Evolutionary conservation across 164 flowering plant species (phyloP).

Genomic region (Macadamia integrifolia): DNA sequence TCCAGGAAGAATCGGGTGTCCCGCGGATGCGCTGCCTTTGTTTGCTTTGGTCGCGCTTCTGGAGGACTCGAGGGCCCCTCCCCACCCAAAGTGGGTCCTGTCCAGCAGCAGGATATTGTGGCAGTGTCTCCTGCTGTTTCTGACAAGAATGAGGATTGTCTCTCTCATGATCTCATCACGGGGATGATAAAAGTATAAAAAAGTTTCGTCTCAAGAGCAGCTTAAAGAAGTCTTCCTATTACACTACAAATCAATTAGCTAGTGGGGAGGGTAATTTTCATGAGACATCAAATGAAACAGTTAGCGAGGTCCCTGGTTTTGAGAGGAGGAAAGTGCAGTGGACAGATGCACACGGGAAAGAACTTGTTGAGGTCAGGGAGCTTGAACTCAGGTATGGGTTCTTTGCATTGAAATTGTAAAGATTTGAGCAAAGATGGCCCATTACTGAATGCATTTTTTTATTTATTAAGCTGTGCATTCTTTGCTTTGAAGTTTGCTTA

Average conservation of each 20-base stretch:
- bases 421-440: not conserved
- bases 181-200: conserved; percentile 23
- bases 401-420: conserved; percentile 1
- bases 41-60: conserved; percentile 75
- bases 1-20: conserved; percentile 50
- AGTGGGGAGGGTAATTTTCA: not conserved
- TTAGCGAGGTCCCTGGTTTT: conserved; percentile 18
- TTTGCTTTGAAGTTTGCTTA: not conserved
- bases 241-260: conserved; percentile 19
- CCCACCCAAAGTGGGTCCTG: conserved; percentile 66
- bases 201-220: conserved; percentile 56
- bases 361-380: conserved; percentile 78
- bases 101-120: conserved; percentile 43
- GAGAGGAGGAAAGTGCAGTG: conserved; percentile 82
- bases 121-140: conserved; percentile 26
- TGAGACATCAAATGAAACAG: conserved; percentile 22
- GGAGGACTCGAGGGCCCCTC: conserved; percentile 61
- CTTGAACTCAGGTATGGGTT: conserved; percentile 76
- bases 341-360: conserved; percentile 78
- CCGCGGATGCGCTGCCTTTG: conserved; percentile 78
- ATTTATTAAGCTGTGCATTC: not conserved
- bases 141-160: conserved; percentile 28
- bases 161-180: conserved; percentile 18
- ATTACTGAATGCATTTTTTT: not conserved
- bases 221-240: conserved; percentile 48